Evolutionary conservation across 306 rosid species (phyloP).

Genomic region (Cicer arietinum): DNA sequence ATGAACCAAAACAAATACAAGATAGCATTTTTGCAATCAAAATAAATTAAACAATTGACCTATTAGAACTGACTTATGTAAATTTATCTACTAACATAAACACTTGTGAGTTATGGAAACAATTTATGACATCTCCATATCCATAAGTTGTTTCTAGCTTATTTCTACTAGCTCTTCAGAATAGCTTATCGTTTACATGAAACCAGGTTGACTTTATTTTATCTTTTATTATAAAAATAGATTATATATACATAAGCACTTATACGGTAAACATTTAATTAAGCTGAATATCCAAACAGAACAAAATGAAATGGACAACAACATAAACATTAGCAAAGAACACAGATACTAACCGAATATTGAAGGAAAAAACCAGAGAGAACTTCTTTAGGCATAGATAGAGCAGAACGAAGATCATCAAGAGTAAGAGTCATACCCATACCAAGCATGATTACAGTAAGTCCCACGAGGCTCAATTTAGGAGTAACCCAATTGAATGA

Average conservation of each 20-base stretch:
- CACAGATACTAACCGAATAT: conserved; percentile 62
- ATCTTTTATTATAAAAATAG: no score
- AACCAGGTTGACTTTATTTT: no score
- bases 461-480: conserved; percentile 58
- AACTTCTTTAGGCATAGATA: conserved; percentile 80
- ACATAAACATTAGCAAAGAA: not conserved
- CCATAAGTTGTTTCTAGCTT: no score
- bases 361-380: conserved; percentile 78
- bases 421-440: conserved; percentile 97
- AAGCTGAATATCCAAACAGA: no score
- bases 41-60: not conserved
- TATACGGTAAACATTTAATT: no score
- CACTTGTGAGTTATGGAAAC: no score
- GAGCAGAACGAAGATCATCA: conserved; percentile 78
- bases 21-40: not conserved
- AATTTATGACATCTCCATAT: no score
- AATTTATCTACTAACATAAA: no score
- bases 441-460: conserved; percentile 75
- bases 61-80: no score
- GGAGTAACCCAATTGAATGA: conserved; percentile 80
- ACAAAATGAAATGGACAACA: not conserved
- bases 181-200: no score
- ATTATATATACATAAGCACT: no score
- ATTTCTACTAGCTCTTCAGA: no score
- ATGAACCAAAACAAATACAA: not conserved